phyloP scores from a whole-genome alignment of 371 early-diverging fungal species.

The Quaeritorhiza haematococci region DNA sequence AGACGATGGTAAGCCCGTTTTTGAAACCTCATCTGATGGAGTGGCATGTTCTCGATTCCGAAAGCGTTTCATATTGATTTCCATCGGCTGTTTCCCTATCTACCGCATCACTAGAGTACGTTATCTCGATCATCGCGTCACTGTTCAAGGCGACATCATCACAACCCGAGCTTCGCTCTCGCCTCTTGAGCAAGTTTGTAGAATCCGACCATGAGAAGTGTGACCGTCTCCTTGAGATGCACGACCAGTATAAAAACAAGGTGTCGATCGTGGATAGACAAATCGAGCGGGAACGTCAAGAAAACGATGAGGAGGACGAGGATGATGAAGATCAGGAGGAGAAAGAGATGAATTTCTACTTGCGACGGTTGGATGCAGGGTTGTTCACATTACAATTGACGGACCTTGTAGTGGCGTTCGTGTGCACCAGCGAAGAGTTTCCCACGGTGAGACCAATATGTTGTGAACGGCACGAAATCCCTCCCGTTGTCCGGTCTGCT shows the following conservation, averaged over 20 bases:
- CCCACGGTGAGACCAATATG: too few relatives aligned
- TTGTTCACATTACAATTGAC: slow-evolving; percentile 73
- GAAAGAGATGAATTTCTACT: slow-evolving; percentile 20
- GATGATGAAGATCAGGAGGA: slow-evolving; percentile 58
- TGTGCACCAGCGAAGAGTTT: not conserved
- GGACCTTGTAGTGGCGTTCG: slow-evolving; percentile 25
- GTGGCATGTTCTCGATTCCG: slow-evolving; percentile 3
- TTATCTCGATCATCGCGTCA: slow-evolving; percentile 73
- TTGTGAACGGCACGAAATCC: too few relatives aligned
- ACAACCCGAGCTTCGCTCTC: slow-evolving; percentile 51
- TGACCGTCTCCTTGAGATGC: slow-evolving; percentile 71
- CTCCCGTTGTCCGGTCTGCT: too few relatives aligned
- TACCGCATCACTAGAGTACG: slow-evolving; percentile 54
- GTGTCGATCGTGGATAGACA: slow-evolving; percentile 45
- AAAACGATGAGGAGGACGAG: slow-evolving; percentile 42
- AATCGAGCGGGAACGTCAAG: slow-evolving; percentile 23
- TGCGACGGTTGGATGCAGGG: slow-evolving; percentile 71
- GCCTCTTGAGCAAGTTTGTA: slow-evolving; percentile 78
- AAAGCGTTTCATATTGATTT: not conserved
- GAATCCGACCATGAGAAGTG: slow-evolving; percentile 74
- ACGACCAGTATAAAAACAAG: slow-evolving; percentile 58
- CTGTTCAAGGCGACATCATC: slow-evolving; percentile 41
- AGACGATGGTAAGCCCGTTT: slow-evolving; percentile 57
- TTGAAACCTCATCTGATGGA: too few relatives aligned
- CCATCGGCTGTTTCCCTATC: not conserved